Evolutionary conservation across 306 rosid genomes (phyloP).

Genomic region (Lathyrus sativus): DNA sequence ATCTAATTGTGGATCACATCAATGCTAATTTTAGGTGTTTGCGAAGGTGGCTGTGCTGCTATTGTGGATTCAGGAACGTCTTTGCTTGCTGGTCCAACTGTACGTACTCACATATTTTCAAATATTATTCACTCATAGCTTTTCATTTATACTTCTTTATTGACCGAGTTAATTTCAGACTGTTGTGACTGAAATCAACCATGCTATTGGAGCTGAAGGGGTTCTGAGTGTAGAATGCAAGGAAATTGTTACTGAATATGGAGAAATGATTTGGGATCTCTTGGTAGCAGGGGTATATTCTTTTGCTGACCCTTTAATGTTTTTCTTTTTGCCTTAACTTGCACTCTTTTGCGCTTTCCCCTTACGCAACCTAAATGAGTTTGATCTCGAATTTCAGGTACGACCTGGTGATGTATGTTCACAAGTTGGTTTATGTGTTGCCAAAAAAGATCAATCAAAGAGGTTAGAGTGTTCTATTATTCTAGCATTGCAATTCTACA

Average conservation of each 20-base stretch:
- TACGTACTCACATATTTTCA: conserved; percentile 42
- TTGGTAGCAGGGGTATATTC: conserved; percentile 64
- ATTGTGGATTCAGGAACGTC: conserved; percentile 92
- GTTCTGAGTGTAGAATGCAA: conserved; percentile 76
- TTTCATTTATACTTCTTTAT: conserved; percentile 8
- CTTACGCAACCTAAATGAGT: conserved; percentile 17
- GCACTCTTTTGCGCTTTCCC: conserved; percentile 30
- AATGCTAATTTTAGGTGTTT: conserved; percentile 58
- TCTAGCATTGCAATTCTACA: conserved; percentile 6
- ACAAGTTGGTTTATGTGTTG: conserved; percentile 62
- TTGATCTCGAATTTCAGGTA: conserved; percentile 54
- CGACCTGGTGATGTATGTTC: conserved; percentile 57
- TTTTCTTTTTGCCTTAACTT: conserved; percentile 32
- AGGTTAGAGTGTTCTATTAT: conserved; percentile 51
- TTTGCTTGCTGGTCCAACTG: conserved; percentile 88
- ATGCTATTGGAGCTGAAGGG: conserved; percentile 94
- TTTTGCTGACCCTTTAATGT: conserved; percentile 2
- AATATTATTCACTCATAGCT: conserved; percentile 1
- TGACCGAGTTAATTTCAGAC: conserved; percentile 49
- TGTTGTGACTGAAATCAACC: conserved; percentile 78
- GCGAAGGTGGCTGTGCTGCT: conserved; percentile 76
- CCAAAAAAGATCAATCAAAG: conserved; percentile 39
- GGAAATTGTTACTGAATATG: conserved; percentile 66
- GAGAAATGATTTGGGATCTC: conserved; percentile 84
- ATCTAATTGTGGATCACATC: conserved; percentile 28